Conservation (phyloP, 106 monocot species). For the Ottelia alismoides region DNA sequence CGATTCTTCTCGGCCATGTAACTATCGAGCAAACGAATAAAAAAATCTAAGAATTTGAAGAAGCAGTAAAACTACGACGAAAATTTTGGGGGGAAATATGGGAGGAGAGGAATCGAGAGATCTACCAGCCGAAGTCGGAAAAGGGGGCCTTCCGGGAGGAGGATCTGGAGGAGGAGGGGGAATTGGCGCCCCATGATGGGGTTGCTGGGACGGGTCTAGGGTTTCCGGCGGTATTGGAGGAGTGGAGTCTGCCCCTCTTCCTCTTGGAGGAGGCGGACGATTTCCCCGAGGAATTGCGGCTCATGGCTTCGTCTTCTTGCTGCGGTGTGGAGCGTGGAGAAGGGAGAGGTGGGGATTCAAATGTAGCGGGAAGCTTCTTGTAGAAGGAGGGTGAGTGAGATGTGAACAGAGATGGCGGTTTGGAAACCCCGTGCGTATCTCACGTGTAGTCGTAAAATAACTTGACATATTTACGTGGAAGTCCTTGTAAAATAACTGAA, state of each 20-base stretch:
- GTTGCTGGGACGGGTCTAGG: not conserved
- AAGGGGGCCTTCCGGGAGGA: constrained; percentile 30
- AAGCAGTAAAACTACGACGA: not conserved
- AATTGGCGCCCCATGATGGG: constrained; percentile 3
- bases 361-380: too few relatives aligned
- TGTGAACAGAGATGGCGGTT: too few relatives aligned
- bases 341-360: too few relatives aligned
- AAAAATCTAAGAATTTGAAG: not conserved
- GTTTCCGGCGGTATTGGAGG: not conserved
- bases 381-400: too few relatives aligned
- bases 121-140: constrained; percentile 57
- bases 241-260: not conserved
- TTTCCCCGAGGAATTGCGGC: not conserved
- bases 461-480: too few relatives aligned
- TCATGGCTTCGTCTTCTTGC: not conserved
- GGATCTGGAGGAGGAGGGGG: not conserved
- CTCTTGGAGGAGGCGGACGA: not conserved
- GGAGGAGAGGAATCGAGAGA: not conserved
- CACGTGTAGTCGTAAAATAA: too few relatives aligned
- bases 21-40: constrained; percentile 10
- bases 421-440: too few relatives aligned
- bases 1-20: constrained; percentile 91
- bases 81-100: not conserved
- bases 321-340: too few relatives aligned
- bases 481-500: too few relatives aligned